Evolutionary conservation across 345 rosid species (phyloP).

Genomic region (Dipteronia dyeriana): DNA sequence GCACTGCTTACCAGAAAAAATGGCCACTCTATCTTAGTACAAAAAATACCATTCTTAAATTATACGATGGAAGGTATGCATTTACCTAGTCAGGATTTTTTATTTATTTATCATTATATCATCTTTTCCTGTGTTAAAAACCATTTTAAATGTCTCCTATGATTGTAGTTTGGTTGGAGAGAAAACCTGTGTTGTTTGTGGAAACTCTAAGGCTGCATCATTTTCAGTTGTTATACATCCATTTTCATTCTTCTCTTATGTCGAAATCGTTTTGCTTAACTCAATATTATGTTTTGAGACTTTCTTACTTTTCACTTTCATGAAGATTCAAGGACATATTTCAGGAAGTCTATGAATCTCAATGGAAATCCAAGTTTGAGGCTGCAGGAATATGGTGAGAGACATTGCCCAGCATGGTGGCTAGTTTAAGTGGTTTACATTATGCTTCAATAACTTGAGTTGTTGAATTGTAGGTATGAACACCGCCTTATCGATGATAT

Average conservation of each 20-base stretch:
- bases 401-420: slow-evolving; percentile 12
- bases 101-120: neutral
- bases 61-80: slow-evolving; percentile 87
- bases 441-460: slow-evolving; percentile 16
- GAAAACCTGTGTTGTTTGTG: neutral
- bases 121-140: neutral
- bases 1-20: slow-evolving; percentile 78
- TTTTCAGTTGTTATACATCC: neutral
- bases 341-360: slow-evolving; percentile 75
- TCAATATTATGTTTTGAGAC: neutral
- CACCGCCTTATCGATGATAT: slow-evolving; percentile 97
- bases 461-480: slow-evolving; percentile 64
- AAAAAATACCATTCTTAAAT: slow-evolving; percentile 90
- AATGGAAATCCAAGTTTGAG: slow-evolving; percentile 87
- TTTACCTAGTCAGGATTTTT: neutral
- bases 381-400: slow-evolving; percentile 85
- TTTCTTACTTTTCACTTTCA: slow-evolving; percentile 5
- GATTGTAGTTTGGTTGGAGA: slow-evolving; percentile 7
- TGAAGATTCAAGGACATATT: slow-evolving; percentile 95
- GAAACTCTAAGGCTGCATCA: neutral
- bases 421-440: slow-evolving; percentile 16
- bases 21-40: slow-evolving; percentile 99
- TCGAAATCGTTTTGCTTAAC: neutral
- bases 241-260: neutral
- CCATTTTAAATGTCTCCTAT: neutral